Evolutionary conservation across 768 basidiomycete species (phyloP).

Genomic region (Termitomyces sp.): DNA sequence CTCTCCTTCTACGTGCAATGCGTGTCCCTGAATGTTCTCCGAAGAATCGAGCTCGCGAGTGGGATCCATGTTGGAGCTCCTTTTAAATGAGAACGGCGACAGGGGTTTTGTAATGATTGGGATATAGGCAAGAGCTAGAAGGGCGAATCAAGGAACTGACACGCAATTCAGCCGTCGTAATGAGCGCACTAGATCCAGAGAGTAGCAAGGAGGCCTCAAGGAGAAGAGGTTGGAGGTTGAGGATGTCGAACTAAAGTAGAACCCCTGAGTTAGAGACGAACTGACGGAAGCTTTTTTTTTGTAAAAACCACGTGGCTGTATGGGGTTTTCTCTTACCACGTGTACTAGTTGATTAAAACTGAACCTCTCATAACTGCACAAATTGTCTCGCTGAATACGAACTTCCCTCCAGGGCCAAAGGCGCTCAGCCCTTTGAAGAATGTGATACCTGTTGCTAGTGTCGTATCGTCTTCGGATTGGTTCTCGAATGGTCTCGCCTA

Average conservation of each 20-base stretch:
- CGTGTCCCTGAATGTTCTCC: conserved; percentile 11
- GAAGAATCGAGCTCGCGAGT: conserved; percentile 17
- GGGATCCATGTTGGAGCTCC: conserved; percentile 13
- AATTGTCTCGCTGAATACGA: not conserved
- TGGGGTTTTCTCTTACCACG: not conserved
- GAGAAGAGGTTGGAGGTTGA: conserved; percentile 9
- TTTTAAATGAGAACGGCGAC: conserved; percentile 9
- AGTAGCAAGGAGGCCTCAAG: conserved; percentile 1
- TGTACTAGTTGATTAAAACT: not conserved
- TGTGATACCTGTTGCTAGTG: not conserved
- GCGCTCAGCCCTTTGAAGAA: not conserved
- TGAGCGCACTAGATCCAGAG: not conserved
- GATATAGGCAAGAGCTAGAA: not conserved
- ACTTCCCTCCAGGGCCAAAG: too few relatives aligned
- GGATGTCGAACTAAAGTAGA: conserved; percentile 8
- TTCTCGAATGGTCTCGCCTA: not conserved
- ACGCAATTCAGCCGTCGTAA: not conserved
- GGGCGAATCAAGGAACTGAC: not conserved
- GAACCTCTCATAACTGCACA: not conserved
- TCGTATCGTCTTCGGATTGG: not conserved
- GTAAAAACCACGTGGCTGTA: conserved; percentile 17
- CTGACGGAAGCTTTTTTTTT: conserved; percentile 21
- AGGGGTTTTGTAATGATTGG: conserved; percentile 11
- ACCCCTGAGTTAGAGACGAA: conserved; percentile 19
- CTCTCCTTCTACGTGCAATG: conserved; percentile 1